Evolutionary conservation across 352 stramenopile species (phyloP).

Genomic region (Phytopythium mirpurense): DNA sequence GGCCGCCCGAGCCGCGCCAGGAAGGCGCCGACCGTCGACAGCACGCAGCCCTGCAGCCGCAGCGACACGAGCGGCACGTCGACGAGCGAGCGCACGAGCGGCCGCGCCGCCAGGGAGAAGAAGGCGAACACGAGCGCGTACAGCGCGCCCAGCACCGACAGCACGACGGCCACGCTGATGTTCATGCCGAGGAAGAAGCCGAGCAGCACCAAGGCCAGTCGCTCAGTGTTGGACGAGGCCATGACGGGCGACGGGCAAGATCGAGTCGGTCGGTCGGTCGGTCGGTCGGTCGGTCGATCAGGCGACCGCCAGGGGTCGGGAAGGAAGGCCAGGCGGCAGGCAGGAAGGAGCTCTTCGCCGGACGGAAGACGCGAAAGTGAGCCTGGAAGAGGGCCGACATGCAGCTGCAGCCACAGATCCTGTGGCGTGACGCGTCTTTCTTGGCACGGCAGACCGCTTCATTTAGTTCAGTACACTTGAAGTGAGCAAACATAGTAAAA

Average conservation of each 20-base stretch:
- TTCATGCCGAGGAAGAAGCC: slow-evolving; percentile 9
- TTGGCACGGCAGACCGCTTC: no score
- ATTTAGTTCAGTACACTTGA: no score
- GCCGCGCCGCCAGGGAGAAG: slow-evolving; percentile 16
- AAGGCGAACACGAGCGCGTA: slow-evolving; percentile 15
- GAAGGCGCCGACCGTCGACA: slow-evolving; percentile 11
- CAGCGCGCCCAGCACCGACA: neutral
- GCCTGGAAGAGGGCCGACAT: no score
- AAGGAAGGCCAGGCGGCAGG: no score
- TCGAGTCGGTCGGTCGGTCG: neutral
- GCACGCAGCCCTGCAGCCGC: slow-evolving; percentile 20
- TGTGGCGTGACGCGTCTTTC: no score
- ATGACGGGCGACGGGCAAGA: neutral
- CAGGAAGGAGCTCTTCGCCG: no score
- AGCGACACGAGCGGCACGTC: slow-evolving; percentile 19
- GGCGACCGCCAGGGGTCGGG: no score
- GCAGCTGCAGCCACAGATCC: no score
- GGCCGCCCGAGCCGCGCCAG: slow-evolving; percentile 20
- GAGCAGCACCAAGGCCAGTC: slow-evolving; percentile 8
- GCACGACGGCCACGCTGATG: slow-evolving; percentile 2
- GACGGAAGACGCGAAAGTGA: no score
- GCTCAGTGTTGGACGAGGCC: neutral
- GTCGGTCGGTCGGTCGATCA: neutral
- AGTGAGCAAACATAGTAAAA: no score
- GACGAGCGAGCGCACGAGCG: slow-evolving; percentile 15